Evolutionary conservation across 2,329 filamentous ascomycete species (phyloP).

Genomic region (Fusarium odoratissimum): DNA sequence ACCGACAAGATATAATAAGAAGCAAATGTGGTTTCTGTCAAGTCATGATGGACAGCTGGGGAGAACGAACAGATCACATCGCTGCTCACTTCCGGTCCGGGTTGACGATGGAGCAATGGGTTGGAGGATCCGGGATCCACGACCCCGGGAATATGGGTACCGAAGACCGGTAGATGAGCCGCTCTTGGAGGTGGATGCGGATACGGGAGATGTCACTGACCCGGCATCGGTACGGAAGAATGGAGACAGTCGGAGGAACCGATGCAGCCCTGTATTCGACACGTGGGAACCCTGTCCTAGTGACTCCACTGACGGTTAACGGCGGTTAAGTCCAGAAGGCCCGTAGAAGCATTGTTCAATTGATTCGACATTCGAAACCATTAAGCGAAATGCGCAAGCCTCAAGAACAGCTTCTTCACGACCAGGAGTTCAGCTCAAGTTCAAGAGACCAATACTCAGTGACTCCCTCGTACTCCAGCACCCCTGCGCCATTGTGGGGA

Average conservation of each 20-base stretch:
- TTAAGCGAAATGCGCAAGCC: neutral
- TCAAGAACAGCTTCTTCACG: neutral
- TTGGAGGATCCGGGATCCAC: conserved; percentile 40
- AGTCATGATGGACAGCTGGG: conserved; percentile 43
- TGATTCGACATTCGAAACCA: neutral
- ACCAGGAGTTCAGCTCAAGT: neutral
- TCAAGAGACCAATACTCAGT: neutral
- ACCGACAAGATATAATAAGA: conserved; percentile 43
- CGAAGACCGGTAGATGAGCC: conserved; percentile 7
- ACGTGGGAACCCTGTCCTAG: conserved; percentile 30
- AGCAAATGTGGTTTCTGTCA: conserved; percentile 49
- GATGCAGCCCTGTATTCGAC: conserved; percentile 29
- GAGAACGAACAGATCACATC: conserved; percentile 45
- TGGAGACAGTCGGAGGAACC: conserved; percentile 19
- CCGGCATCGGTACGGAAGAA: conserved; percentile 20
- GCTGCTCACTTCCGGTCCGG: conserved; percentile 47
- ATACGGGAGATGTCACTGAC: conserved; percentile 5
- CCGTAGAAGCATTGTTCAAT: neutral
- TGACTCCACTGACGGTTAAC: conserved; percentile 21
- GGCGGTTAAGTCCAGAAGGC: conserved; percentile 11
- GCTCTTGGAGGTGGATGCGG: conserved; percentile 4
- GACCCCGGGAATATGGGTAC: conserved; percentile 24
- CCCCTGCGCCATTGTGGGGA: conserved; percentile 31
- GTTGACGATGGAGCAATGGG: conserved; percentile 46
- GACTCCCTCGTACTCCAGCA: conserved; percentile 5